Evolutionary conservation across 768 basidiomycete genomes (phyloP), one percentile per base, ranked within the genome.

Genomic region (Tremella yokohamensis): DNA sequence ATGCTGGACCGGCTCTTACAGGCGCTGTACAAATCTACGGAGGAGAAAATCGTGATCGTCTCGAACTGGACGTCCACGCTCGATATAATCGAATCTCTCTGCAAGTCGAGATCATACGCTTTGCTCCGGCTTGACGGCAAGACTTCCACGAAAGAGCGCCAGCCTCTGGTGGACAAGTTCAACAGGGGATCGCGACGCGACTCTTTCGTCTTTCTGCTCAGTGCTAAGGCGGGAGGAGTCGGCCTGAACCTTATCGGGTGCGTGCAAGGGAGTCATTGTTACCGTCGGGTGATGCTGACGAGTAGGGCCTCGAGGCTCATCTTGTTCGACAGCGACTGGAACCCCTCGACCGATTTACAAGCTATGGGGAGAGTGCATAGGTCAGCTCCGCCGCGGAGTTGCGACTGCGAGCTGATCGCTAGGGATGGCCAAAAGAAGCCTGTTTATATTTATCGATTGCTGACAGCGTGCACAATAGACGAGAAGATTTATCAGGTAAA

Each of bases 21-120:
- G 15, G 49, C 57, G 2, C 51, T 76, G 20, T 54, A 65, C 52
- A n/a, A 52, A 7, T 79, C 80, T 37, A 91, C 89, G 0, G 85
- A 88, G 40, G 94, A 99, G 78, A 99, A 99, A 82, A 88, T 90
- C 66, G 87, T 97, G 34, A 78, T 99, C 40, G 78, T 80, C 48
- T 97, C 92, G n/a, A 93, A 98, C 73, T 99, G 88, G 69, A 98
- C 93, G 0, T 87, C 88, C 3, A 96, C 93, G 1, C 84, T 99
- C 53, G 89, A 97, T 69, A 84, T 99, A 56, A 79, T 99, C 26
- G 90, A 97, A 78, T 84, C 84, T 2, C 88, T 85, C 64, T 94
- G 92, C 78, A 83, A 85, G 74, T 84, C 82, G 62, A 84, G 82
- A 65, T 78, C 80, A 9, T 97, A 91, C 74, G 85, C 86, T 0